A percentile compares a stretch with the other conserved stretches of the same genome.
Evolutionary conservation across 2,329 filamentous ascomycete genomes (phyloP).

Genomic region (Pezicula radicicola): DNA sequence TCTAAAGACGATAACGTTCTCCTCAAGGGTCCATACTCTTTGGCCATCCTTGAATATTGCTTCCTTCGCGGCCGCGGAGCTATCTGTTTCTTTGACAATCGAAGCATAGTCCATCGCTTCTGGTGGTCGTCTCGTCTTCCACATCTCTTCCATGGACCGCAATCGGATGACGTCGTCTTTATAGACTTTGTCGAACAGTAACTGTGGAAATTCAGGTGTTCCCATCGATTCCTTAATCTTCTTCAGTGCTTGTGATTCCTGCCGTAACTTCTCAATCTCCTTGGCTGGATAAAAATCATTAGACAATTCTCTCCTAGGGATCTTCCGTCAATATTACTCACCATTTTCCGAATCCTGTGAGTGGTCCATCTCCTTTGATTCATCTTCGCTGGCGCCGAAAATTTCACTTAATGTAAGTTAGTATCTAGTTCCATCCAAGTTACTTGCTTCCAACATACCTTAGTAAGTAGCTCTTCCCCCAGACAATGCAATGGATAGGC

Average conservation of each 20-base stretch:
- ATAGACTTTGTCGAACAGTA: conserved; percentile 93
- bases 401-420: conserved; percentile 58
- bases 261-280: conserved; percentile 84
- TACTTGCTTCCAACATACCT: conserved; percentile 43
- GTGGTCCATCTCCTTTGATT: conserved; percentile 74
- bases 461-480: conserved; percentile 95
- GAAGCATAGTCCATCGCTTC: conserved; percentile 67
- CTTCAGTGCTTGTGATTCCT: conserved; percentile 80
- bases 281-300: conserved; percentile 41
- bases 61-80: conserved; percentile 45
- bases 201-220: conserved; percentile 69
- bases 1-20: conserved; percentile 83
- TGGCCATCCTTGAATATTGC: conserved; percentile 65
- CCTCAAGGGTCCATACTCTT: conserved; percentile 72
- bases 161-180: conserved; percentile 78
- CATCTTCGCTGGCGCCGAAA: conserved; percentile 88
- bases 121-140: conserved; percentile 78
- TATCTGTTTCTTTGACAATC: conserved; percentile 50
- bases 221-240: conserved; percentile 80
- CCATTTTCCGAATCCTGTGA: conserved; percentile 79
- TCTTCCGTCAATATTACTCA: conserved; percentile 27
- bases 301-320: conserved; percentile 11
- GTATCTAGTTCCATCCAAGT: conserved; percentile 8
- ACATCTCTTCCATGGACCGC: conserved; percentile 91
- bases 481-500: conserved; percentile 97